Percentiles rank a stretch among this genome's conserved stretches.
Evolutionary conservation across 108 stramenopile species (phyloP).

Genomic region (Epithemia pelagica): DNA sequence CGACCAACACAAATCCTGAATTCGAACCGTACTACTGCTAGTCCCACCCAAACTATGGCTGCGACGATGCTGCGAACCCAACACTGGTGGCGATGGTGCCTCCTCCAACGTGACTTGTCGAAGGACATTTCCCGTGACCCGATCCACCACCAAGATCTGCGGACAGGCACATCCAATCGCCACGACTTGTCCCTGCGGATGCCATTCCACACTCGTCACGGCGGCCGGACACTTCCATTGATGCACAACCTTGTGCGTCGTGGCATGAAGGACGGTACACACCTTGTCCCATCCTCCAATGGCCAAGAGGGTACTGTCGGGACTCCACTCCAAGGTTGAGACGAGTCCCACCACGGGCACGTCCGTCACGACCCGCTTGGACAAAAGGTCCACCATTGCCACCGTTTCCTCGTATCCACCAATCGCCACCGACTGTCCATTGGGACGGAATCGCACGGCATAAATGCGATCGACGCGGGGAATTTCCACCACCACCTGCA

Average conservation of each 20-base stretch:
- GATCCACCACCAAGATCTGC: slow-evolving; percentile 24
- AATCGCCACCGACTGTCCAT: slow-evolving; percentile 22
- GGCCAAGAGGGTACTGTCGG: slow-evolving; percentile 23
- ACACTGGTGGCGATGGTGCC: not conserved
- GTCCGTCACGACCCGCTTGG: slow-evolving; percentile 7
- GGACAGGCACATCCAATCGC: slow-evolving; percentile 26
- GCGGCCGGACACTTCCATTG: slow-evolving; percentile 6
- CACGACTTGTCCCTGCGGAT: slow-evolving; percentile 22
- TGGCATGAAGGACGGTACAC: slow-evolving; percentile 20
- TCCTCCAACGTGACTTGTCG: not conserved
- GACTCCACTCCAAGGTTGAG: slow-evolving; percentile 39
- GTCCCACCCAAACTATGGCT: not conserved
- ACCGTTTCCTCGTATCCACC: slow-evolving; percentile 47
- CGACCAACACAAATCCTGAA: not conserved
- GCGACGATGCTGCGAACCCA: not conserved
- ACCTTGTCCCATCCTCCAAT: slow-evolving; percentile 33
- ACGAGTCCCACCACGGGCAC: slow-evolving; percentile 26
- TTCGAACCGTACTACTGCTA: not conserved
- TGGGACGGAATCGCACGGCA: slow-evolving; percentile 28
- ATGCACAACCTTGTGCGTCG: not conserved
- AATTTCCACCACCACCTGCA: slow-evolving; percentile 12
- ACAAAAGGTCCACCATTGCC: slow-evolving; percentile 12
- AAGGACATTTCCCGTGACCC: not conserved
- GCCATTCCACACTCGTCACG: slow-evolving; percentile 32
- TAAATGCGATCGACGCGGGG: slow-evolving; percentile 49